These are phyloP conservation scores for Mortierella sp. DNA, from an alignment of 371 early-diverging fungal genomes.

Conservation along the genomic window DNA sequence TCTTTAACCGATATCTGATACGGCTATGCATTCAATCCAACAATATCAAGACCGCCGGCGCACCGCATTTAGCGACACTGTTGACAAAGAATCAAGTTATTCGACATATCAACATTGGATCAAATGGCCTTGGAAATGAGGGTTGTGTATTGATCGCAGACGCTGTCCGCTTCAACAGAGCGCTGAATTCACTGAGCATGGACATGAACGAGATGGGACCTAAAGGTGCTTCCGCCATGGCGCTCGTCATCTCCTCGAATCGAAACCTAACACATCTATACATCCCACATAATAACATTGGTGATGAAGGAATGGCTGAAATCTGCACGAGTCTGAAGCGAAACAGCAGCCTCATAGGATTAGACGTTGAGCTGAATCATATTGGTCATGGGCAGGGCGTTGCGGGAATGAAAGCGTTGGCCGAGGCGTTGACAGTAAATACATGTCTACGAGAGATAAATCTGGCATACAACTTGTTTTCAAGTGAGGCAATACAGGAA, in stretches of 20 bases:
- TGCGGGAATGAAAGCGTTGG: slow-evolving; percentile 37
- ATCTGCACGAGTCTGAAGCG: slow-evolving; percentile 36
- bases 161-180: slow-evolving; percentile 37
- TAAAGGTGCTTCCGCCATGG: slow-evolving; percentile 31
- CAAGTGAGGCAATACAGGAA: slow-evolving; percentile 25
- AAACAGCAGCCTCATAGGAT: slow-evolving; percentile 30
- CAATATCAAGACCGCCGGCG: slow-evolving; percentile 35
- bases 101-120: slow-evolving; percentile 47
- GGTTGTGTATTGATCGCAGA: slow-evolving; percentile 45
- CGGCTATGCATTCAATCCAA: slow-evolving; percentile 52
- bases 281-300: slow-evolving; percentile 56
- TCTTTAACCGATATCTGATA: slow-evolving; percentile 27
- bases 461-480: slow-evolving; percentile 41
- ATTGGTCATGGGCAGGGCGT: slow-evolving; percentile 37
- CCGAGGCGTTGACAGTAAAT: slow-evolving; percentile 34
- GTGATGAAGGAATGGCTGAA: slow-evolving; percentile 46
- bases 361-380: slow-evolving; percentile 56
- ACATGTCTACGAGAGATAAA: slow-evolving; percentile 46
- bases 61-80: slow-evolving; percentile 33
- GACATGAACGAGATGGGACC: slow-evolving; percentile 55
- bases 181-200: slow-evolving; percentile 43
- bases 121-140: slow-evolving; percentile 41
- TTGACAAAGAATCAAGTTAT: slow-evolving; percentile 39
- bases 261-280: slow-evolving; percentile 45
- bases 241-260: slow-evolving; percentile 36